Evolutionary conservation across 176 grass and related monocot species (phyloP), one percentile per base, ranked within the genome.

Genomic region (Ensete glaucum): DNA sequence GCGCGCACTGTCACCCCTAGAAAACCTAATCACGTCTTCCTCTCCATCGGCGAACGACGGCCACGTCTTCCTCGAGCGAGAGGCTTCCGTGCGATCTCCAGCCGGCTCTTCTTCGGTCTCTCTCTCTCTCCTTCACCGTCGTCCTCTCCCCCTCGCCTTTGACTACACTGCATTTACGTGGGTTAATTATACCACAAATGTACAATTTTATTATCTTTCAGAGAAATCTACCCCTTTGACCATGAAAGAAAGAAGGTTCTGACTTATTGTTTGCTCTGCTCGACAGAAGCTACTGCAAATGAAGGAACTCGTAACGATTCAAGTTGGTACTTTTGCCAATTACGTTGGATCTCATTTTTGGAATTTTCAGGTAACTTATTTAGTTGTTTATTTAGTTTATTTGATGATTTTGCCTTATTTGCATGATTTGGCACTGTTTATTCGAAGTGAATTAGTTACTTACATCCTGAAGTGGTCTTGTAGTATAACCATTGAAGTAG

Each of bases 271-370:
- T 49, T 10, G 7, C 34, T 70, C 51, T 70, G 34, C 48, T 70
- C 20, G 19, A 9, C 67, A 70, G 67, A 43, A 67, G 16, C 67
- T 10, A 49, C 16, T 50, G 67, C 9, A 72, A 78, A 87, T 87
- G 85, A 79, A 76, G 76, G 85, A 87, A 73, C 80, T 83, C 22
- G 81, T 87, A 21, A 87, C 85, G 29, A 83, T 87, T 59, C 81
- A 87, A 77, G 85, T 80, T 62, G 85, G 85, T 55, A 74, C 80
- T 66, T 87, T 80, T 43, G 85, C 85, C 15, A 83, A 83, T 73
- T 83, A 77, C 73, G 52, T 87, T 16, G 81, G 85, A 50, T 83
- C 81, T 54, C 85, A 83, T 74, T 87, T 87, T 78, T 87, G 85
- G 85, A 87, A 87, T 24, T 83, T 87, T 76, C 85, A 86, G 84